These are phyloP conservation scores for Phoenix dactylifera DNA, from an alignment of 176 grass and related monocot species.

Conservation along the genomic window DNA sequence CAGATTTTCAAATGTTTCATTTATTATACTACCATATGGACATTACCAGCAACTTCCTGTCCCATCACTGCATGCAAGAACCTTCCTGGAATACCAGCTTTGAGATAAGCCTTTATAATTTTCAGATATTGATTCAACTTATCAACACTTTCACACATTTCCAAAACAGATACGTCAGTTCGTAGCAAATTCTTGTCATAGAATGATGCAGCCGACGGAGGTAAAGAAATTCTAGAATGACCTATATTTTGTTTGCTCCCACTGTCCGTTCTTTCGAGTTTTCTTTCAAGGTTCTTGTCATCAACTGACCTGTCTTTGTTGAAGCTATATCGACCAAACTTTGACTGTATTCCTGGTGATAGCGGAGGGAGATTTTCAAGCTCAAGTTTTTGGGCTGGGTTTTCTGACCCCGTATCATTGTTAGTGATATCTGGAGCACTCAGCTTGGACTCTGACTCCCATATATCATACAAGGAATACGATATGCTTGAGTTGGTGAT, in stretches of 20 bases:
- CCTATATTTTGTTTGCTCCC: not conserved
- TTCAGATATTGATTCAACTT: constrained; percentile 17
- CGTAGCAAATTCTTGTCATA: not conserved
- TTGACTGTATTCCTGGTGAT: not conserved
- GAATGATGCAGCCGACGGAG: constrained; percentile 13
- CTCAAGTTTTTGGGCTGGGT: not conserved
- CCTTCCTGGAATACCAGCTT: constrained; percentile 14
- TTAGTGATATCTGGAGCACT: not conserved
- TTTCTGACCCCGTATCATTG: not conserved
- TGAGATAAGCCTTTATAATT: not conserved
- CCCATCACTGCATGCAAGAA: constrained; percentile 16
- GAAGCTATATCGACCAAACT: not conserved
- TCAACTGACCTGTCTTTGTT: not conserved
- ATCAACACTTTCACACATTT: constrained; percentile 3
- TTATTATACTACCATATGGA: not conserved
- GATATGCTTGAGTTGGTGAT: not conserved
- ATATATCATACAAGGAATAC: not conserved
- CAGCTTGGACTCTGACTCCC: not conserved
- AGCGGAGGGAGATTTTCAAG: not conserved
- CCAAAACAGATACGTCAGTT: constrained; percentile 2
- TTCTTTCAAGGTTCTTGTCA: not conserved
- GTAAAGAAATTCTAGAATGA: constrained; percentile 1
- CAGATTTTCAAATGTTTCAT: too few relatives aligned
- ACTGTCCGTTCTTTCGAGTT: not conserved
- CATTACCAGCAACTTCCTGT: constrained; percentile 11